A percentile compares a stretch with the other conserved stretches of the same genome.
phyloP scores from a whole-genome alignment of 129 eudicot species.

The Chrysanthemum seticuspe region DNA sequence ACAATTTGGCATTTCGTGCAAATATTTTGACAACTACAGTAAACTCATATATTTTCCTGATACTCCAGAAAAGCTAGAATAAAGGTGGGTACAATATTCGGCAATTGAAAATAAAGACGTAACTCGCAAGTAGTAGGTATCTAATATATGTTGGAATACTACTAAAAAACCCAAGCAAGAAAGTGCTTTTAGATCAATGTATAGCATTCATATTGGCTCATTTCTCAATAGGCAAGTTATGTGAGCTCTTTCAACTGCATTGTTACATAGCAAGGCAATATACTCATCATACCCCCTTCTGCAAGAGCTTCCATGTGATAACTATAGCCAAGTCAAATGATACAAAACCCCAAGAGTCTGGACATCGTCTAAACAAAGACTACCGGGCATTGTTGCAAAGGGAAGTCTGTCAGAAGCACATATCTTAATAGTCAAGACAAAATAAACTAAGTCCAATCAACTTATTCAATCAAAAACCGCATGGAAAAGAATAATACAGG shows the following conservation, averaged over 20 bases:
- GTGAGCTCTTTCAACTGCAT: background rate
- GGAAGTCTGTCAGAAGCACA: conserved; percentile 1
- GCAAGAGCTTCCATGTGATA: conserved; percentile 4
- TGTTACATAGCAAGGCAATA: background rate
- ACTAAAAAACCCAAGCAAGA: background rate
- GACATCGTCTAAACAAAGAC: conserved; percentile 1
- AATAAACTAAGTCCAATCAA: conserved; percentile 8
- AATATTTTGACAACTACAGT: background rate
- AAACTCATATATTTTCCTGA: background rate
- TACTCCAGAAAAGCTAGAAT: background rate
- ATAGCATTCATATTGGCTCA: background rate
- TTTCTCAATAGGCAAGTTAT: background rate
- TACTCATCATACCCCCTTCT: background rate
- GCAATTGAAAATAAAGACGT: background rate
- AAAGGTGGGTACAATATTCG: background rate
- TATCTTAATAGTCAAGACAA: conserved; percentile 15
- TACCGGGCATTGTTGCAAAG: conserved; percentile 1
- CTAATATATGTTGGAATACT: background rate
- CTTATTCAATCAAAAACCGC: background rate
- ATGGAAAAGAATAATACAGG: background rate
- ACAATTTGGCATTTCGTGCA: background rate
- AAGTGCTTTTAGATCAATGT: background rate
- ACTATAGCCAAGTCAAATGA: conserved; percentile 11
- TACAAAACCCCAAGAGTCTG: conserved; percentile 7
- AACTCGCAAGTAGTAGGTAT: background rate